Conservation (phyloP, 768 basidiomycete genomes). For the Suillus subalutaceus region DNA sequence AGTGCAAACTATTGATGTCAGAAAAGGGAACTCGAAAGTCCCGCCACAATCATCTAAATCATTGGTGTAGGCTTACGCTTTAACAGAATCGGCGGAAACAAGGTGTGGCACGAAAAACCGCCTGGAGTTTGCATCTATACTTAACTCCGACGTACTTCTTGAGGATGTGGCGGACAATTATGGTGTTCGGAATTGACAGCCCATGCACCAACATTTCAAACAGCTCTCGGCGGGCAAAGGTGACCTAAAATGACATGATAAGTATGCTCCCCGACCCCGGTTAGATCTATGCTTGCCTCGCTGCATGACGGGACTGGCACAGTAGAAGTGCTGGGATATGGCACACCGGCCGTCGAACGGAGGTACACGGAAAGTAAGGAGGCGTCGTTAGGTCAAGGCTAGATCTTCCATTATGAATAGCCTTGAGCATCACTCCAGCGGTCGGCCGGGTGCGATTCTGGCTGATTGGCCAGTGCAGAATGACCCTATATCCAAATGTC, state of each 20-base stretch:
- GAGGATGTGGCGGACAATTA: not conserved
- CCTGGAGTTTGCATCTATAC: not conserved
- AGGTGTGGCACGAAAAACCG: not conserved
- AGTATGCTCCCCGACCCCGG: not conserved
- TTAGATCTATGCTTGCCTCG: not conserved
- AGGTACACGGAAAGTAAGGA: not conserved
- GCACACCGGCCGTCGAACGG: not conserved
- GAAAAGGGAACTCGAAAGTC: too few species aligned
- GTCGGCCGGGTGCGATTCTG: not conserved
- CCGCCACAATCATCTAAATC: too few species aligned
- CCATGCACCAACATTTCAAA: not conserved
- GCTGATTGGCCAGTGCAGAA: not conserved
- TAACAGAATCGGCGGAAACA: not conserved
- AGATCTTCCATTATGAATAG: not conserved
- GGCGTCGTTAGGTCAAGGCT: not conserved
- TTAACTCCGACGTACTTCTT: not conserved
- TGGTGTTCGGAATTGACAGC: not conserved
- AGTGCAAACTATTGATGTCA: not conserved
- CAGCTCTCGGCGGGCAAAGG: not conserved
- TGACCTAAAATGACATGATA: not conserved
- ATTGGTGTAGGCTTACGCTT: not conserved
- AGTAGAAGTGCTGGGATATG: not conserved
- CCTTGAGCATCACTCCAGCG: not conserved
- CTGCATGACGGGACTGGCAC: not conserved
- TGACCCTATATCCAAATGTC: not conserved